A percentile compares a stretch with the other conserved stretches of the same genome.
phyloP scores from a whole-genome alignment of 2,329 filamentous ascomycete genomes.

The Fonsecaea monophora region DNA sequence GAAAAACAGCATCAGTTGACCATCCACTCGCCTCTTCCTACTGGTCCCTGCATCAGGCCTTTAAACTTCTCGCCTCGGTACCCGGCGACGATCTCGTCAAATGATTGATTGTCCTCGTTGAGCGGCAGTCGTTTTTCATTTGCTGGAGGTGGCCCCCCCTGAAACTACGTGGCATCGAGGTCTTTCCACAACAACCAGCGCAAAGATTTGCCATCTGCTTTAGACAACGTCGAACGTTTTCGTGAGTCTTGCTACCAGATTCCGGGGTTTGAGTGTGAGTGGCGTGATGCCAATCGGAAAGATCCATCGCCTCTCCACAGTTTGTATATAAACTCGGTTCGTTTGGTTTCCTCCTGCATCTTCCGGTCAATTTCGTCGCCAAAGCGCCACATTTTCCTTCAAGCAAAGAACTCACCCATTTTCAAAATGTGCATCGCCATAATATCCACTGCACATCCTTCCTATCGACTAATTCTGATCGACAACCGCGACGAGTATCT shows the following conservation, averaged over 20 bases:
- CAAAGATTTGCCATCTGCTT: neutral
- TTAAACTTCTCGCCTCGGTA: constrained; percentile 5
- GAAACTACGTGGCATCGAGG: constrained; percentile 4
- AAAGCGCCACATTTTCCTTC: neutral
- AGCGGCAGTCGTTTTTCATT: neutral
- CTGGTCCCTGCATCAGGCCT: neutral
- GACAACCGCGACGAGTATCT: constrained; percentile 78
- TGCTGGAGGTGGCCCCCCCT: neutral
- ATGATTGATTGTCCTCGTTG: neutral
- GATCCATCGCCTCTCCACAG: neutral
- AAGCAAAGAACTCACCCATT: neutral
- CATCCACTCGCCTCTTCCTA: neutral
- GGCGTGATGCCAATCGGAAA: constrained; percentile 2
- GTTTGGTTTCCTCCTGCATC: neutral
- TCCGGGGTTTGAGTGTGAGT: neutral
- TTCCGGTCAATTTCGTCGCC: neutral
- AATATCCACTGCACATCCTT: constrained; percentile 75
- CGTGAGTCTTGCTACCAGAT: neutral
- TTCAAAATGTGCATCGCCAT: constrained; percentile 76
- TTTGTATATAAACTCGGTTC: neutral
- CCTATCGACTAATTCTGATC: constrained; percentile 75
- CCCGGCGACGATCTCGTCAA: neutral
- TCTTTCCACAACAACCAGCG: neutral
- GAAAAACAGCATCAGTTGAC: neutral
- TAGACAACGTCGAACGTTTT: constrained; percentile 2